phyloP scores from a whole-genome alignment of 495 filamentous ascomycete genomes.

The Beverwykella pulmonaria region DNA sequence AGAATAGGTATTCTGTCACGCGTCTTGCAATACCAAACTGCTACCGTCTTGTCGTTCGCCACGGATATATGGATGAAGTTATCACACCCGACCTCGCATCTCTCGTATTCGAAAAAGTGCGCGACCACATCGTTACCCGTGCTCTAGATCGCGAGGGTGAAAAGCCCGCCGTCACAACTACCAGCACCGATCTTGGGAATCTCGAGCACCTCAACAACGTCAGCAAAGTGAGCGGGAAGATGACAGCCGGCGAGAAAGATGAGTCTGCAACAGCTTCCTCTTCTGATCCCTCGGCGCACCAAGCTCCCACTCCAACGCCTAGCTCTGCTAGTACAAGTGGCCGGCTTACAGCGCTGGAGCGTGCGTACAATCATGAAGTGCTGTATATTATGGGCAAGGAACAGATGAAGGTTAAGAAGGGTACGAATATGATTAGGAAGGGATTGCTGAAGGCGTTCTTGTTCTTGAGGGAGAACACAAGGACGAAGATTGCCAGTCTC shows the following conservation, averaged over 20 bases:
- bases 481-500: constrained; percentile 44
- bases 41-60: constrained; percentile 67
- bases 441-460: constrained; percentile 60
- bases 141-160: constrained; percentile 16
- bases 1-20: constrained; percentile 53
- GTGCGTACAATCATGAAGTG: constrained; percentile 62
- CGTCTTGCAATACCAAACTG: constrained; percentile 58
- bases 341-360: constrained; percentile 48
- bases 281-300: constrained; percentile 6
- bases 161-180: neutral
- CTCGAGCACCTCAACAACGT: neutral
- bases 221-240: constrained; percentile 1
- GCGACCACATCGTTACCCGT: constrained; percentile 51
- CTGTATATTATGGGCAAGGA: constrained; percentile 76
- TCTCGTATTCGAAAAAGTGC: constrained; percentile 62
- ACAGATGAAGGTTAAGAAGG: constrained; percentile 59
- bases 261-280: constrained; percentile 36
- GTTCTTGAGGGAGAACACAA: constrained; percentile 65
- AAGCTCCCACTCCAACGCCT: constrained; percentile 15
- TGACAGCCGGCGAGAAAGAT: constrained; percentile 24
- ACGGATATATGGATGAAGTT: constrained; percentile 72
- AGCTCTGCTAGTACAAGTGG: constrained; percentile 28
- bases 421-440: constrained; percentile 50
- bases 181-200: constrained; percentile 3
- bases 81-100: constrained; percentile 63